Conservation (phyloP, 805 yeast species). For the Saccharomyces mikatae region DNA sequence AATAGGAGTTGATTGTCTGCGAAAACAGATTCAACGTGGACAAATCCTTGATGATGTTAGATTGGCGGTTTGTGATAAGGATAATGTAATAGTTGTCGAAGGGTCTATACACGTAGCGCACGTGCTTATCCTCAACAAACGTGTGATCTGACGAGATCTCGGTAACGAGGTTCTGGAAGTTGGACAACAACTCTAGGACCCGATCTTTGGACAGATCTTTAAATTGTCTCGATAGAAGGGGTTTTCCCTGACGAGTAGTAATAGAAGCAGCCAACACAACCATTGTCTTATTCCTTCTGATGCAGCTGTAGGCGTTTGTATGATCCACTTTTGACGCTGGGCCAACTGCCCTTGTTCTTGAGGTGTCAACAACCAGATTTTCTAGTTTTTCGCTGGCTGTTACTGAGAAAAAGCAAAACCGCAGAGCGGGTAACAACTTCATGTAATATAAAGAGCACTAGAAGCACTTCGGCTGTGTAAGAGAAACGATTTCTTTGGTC, state of each 20-base stretch:
- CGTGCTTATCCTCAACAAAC: conserved; percentile 84
- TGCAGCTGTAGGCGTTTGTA: background rate
- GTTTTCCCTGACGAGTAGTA: conserved; percentile 88
- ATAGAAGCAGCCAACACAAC: conserved; percentile 89
- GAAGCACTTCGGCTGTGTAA: background rate
- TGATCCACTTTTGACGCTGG: background rate
- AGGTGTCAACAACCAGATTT: background rate
- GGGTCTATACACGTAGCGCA: conserved; percentile 92
- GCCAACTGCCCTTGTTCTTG: background rate
- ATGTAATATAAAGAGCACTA: background rate
- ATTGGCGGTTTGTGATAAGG: conserved; percentile 79
- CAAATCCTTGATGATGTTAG: conserved; percentile 89
- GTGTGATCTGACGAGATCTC: conserved; percentile 75
- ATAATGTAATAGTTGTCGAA: conserved; percentile 89
- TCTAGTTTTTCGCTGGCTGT: background rate
- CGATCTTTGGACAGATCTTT: conserved; percentile 75
- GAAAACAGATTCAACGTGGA: conserved; percentile 83
- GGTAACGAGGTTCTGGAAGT: conserved; percentile 72
- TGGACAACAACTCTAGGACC: conserved; percentile 76
- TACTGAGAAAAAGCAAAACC: background rate
- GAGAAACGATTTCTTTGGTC: no score
- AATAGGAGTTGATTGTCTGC: conserved; percentile 67
- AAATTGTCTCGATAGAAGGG: conserved; percentile 87
- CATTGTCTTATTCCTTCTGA: conserved; percentile 28
- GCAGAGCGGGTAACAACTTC: background rate